Base-by-base conservation (phyloP, 2,329 filamentous ascomycete genomes). In the Cercospora janseana region DNA sequence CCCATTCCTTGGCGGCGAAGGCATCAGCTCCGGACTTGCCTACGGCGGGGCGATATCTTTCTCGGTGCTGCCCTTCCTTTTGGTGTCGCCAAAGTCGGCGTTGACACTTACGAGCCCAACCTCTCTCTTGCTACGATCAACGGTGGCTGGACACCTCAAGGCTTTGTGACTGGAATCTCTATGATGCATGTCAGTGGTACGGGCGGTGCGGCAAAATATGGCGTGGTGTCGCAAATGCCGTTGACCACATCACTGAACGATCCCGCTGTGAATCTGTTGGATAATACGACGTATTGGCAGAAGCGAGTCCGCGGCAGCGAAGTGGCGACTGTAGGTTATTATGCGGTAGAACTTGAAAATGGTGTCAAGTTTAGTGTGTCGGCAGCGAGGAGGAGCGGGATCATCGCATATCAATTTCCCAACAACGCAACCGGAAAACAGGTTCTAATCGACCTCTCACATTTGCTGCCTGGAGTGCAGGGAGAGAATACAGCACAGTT, bases 141-240 rank as follows among this genome's bases (percentile, higher is more conserved):
- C 59, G 69, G 70, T 8, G 72, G 72, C 0, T 74, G 73, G 55
- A 63, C 62, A 10, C 64, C 65, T 3, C 44, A 63, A 41, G 65
- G 66, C 9, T 56, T 61, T 3, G 63, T 57, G 10, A 57, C 54
- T 8, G 54, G 54, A 8, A 50, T 62, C 18, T 50, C 44, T 27
- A 73, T 85, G 76, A 79, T 85, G 60, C 82, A 85, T 57, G 81
- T 85, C 62, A 79, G 78, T 53, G 82, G 83, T 3, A 87, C 83
- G 0, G 84, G 84, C 6, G 84, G 84, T 1, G 81, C 81, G 1
- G 82, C 84, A 1, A 87, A 86, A 64, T 87, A 87, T 53, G 84
- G 84, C 4, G 80, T 85, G 1, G 72, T 82, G 16, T 75, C 74
- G 0, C 76, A 72, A 47, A 83, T 66, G 74, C 74, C 54, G 58